Conservation (phyloP, 768 basidiomycete species). For the Boletus sp. region DNA sequence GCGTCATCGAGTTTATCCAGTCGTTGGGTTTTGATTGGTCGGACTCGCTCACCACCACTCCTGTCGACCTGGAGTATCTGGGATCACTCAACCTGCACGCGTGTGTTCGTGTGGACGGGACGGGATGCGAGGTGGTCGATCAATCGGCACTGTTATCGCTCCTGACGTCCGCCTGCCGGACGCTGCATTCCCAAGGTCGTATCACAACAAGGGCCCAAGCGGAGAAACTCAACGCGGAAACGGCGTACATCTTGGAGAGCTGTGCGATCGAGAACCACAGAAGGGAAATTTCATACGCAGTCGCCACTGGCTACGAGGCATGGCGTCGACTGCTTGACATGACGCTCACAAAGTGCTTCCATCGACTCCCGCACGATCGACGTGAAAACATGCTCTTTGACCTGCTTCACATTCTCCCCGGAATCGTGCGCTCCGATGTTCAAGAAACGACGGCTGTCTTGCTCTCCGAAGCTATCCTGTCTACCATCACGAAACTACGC, state of each 20-base stretch:
- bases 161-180: conserved; percentile 56
- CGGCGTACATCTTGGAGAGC: conserved; percentile 73
- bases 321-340: conserved; percentile 87
- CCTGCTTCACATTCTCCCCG: conserved; percentile 78
- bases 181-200: conserved; percentile 64
- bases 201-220: conserved; percentile 59
- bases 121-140: conserved; percentile 83
- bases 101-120: conserved; percentile 63
- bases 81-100: conserved; percentile 62
- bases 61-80: conserved; percentile 62
- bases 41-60: conserved; percentile 61
- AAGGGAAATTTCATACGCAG: conserved; percentile 71
- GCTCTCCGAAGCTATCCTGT: conserved; percentile 77
- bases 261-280: conserved; percentile 87
- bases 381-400: conserved; percentile 91
- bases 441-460: conserved; percentile 75
- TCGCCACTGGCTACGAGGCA: conserved; percentile 67
- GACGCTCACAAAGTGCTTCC: conserved; percentile 82
- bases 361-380: conserved; percentile 73
- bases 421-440: conserved; percentile 60
- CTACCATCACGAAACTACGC: conserved; percentile 83
- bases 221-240: conserved; percentile 67
- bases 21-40: conserved; percentile 87
- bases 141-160: conserved; percentile 65
- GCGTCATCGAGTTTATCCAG: conserved; percentile 85